Conservation (phyloP, 768 basidiomycete species). For the Russula olivacea region DNA sequence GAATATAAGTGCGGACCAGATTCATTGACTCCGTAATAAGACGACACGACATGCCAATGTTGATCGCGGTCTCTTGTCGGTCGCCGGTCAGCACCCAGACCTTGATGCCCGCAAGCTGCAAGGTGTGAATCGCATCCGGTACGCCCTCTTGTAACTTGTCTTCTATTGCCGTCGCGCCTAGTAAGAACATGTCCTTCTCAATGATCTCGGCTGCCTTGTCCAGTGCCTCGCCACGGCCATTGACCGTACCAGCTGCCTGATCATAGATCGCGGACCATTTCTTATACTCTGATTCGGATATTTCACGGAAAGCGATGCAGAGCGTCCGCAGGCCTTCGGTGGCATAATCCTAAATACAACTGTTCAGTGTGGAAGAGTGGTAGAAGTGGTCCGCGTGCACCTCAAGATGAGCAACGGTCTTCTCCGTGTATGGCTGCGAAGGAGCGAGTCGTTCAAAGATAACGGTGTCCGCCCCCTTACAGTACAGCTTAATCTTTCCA, state of each 20-base stretch:
- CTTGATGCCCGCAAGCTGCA: conserved; percentile 98
- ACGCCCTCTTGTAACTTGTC: conserved; percentile 99
- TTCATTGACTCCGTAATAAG: conserved; percentile 99
- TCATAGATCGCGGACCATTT: conserved; percentile 88
- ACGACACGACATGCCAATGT: conserved; percentile 96
- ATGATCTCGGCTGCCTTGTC: conserved; percentile 94
- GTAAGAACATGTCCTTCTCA: conserved; percentile 85
- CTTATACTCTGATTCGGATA: conserved; percentile 83
- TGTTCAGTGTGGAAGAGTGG: conserved; percentile 2
- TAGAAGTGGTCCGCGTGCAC: conserved; percentile 37
- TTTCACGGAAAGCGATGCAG: conserved; percentile 92
- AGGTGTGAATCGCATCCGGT: conserved; percentile 93
- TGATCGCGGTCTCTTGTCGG: conserved; percentile 98
- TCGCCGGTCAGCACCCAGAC: conserved; percentile 99
- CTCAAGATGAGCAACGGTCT: conserved; percentile 86
- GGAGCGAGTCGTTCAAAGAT: conserved; percentile 89
- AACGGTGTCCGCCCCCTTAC: conserved; percentile 97
- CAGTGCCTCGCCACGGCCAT: conserved; percentile 89
- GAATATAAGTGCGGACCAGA: conserved; percentile 47
- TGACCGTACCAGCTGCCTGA: conserved; percentile 91
- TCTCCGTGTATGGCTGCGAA: conserved; percentile 78
- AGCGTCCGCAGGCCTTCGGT: conserved; percentile 95
- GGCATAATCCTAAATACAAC: conserved; percentile 70
- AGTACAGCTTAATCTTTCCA: conserved; percentile 90
- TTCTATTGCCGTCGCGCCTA: conserved; percentile 97